A percentile compares a stretch with the other conserved stretches of the same genome.
Evolutionary conservation across 345 rosid genomes (phyloP).

Genomic region (Dipteronia dyeriana): DNA sequence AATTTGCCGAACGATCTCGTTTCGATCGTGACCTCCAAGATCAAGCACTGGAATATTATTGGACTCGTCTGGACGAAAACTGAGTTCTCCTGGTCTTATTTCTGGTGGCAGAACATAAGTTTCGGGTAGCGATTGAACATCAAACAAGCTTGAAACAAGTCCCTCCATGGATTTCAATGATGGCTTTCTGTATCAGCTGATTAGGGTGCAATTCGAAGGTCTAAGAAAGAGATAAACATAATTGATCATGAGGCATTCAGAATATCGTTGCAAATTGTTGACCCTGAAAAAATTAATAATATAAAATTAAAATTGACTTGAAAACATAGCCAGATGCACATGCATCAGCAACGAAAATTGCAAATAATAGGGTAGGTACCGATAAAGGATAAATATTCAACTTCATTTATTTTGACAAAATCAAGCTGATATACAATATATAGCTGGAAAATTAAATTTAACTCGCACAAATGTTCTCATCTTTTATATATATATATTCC

Average conservation of each 20-base stretch:
- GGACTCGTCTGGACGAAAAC: slow-evolving; percentile 18
- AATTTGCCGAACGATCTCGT: slow-evolving; percentile 20
- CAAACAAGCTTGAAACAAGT: slow-evolving; percentile 32
- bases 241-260: background rate
- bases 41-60: slow-evolving; percentile 35
- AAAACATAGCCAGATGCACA: slow-evolving; percentile 9
- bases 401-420: background rate
- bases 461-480: background rate
- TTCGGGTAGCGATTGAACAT: slow-evolving; percentile 29
- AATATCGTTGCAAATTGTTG: slow-evolving; percentile 14
- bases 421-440: slow-evolving; percentile 24
- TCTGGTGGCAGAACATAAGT: slow-evolving; percentile 35
- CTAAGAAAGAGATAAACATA: too few relatives aligned
- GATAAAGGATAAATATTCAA: slow-evolving; percentile 8
- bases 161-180: slow-evolving; percentile 28
- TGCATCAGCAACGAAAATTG: slow-evolving; percentile 16
- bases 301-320: background rate
- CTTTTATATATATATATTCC: background rate
- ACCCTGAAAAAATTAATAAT: slow-evolving; percentile 9
- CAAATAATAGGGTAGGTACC: slow-evolving; percentile 12
- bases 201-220: background rate
- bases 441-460: background rate
- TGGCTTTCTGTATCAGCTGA: background rate
- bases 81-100: slow-evolving; percentile 27
- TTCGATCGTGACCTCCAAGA: slow-evolving; percentile 23